Percentiles rank a stretch among this genome's conserved stretches.
Evolutionary conservation across 179 eudicot genomes (phyloP).

Genomic region (Spinacia oleracea): DNA sequence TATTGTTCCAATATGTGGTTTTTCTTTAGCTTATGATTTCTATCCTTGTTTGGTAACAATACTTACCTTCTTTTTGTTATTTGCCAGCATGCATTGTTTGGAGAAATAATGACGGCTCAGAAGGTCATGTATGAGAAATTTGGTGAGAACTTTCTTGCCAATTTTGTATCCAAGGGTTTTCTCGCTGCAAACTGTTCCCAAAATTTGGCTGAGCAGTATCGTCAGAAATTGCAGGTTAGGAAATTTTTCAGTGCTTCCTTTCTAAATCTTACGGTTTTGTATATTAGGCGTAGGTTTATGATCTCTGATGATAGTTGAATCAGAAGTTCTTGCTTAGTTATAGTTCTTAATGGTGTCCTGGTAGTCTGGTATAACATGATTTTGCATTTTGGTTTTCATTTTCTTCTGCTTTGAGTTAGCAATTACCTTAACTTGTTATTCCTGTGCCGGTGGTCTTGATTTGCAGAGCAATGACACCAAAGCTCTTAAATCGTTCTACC

Average conservation of each 20-base stretch:
- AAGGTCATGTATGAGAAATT: conserved; percentile 94
- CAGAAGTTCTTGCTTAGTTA: conserved; percentile 8
- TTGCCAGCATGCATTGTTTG: conserved; percentile 69
- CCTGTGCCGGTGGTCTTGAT: conserved; percentile 1
- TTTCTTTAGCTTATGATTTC: neutral
- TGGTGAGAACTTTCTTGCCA: conserved; percentile 73
- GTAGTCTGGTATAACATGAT: neutral
- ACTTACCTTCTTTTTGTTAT: conserved; percentile 2
- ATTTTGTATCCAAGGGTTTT: conserved; percentile 69
- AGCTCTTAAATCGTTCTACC: conserved; percentile 77
- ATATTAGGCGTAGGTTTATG: neutral
- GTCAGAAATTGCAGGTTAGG: conserved; percentile 82
- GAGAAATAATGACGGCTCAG: conserved; percentile 86
- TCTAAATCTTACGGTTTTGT: neutral
- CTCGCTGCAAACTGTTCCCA: conserved; percentile 74
- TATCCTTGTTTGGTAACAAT: conserved; percentile 11
- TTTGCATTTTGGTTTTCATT: conserved; percentile 1
- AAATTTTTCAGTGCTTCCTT: neutral
- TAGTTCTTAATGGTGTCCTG: neutral
- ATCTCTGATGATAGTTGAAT: neutral
- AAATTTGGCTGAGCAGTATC: conserved; percentile 83
- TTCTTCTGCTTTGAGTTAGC: neutral
- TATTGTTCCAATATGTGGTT: neutral
- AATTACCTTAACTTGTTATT: neutral
- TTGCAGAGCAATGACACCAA: conserved; percentile 79